Evolutionary conservation across 1,139 yeast species (phyloP).

Genomic region (Geotrichum europaeum): DNA sequence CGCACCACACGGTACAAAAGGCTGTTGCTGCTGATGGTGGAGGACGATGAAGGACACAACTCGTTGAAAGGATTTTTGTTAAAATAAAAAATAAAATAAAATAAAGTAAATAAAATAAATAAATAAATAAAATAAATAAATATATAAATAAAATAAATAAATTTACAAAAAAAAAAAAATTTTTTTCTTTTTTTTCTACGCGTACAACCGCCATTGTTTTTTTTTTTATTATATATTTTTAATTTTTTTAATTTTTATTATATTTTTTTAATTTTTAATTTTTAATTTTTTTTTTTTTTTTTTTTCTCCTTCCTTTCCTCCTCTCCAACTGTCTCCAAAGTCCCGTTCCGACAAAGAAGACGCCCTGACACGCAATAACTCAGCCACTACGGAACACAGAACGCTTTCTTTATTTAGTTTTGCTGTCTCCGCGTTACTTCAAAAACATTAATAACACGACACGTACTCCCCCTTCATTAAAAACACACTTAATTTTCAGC

Average conservation of each 20-base stretch:
- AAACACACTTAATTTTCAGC: background rate
- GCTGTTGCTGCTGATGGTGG: background rate
- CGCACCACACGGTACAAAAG: background rate
- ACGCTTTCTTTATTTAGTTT: background rate
- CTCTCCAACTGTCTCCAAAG: background rate
- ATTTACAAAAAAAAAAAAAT: no score
- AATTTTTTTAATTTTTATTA: background rate
- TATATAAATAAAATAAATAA: no score
- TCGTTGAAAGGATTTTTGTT: background rate
- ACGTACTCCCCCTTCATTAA: background rate
- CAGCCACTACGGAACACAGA: background rate
- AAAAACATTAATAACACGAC: background rate
- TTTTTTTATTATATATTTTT: background rate
- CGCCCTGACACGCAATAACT: no score
- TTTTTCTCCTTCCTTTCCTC: background rate
- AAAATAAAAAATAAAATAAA: background rate
- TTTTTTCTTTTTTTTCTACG: background rate
- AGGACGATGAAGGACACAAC: background rate
- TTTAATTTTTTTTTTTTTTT: background rate
- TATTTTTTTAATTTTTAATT: background rate
- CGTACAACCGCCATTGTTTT: background rate
- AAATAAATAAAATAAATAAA: background rate
- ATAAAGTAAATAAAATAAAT: background rate
- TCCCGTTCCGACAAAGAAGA: background rate
- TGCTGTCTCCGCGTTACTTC: background rate